Base-by-base conservation (phyloP, 2,329 filamentous ascomycete species). In the Penicillium occitanis region DNA sequence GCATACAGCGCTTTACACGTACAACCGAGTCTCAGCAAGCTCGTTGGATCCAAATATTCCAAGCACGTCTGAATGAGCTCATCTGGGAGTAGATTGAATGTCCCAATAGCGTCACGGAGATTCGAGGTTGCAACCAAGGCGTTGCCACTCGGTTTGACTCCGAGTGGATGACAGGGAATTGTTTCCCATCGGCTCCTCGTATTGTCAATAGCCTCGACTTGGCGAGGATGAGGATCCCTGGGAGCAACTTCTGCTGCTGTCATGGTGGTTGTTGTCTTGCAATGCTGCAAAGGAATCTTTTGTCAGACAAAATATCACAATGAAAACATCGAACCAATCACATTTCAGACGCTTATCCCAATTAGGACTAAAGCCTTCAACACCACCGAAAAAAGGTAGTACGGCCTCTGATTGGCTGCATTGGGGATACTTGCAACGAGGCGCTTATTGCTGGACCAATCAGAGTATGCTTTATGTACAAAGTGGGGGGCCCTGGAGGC, bases 1-100 rank as follows among this genome's bases (percentile, higher is more conserved):
- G 93, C 93, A 82, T 93, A 94, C 17, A 98, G 80, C 63, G 91
- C 93, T 76, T 88, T 92, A 82, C 93, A 97, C 5, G 93, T 91
- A 64, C 86, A 86, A 8, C 92, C 92, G 50, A 98, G 80, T 7
- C 78, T 80, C 65, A 89, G 78, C 62, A 98, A 80, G 62, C 84
- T 82, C 10, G 77, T 72, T 59, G 86, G 81, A 72, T 93, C 89
- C 55, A 97, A 83, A 72, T 82, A 87, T 76, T 97, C 94, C 68
- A 97, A 79, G 17, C 97, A 75, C 63, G 90, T 82, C 70, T 89
- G 84, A 60, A 97, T 81, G 70, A 95, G 79, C 78, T 97, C 93
- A 77, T 98, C 94, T 3, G 93, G 91, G 63, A 97, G 80, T 46
- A 78, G 75, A 66, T 85, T 84, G 74, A 96, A 90, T 5, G 75